Conservation (phyloP, 2,329 filamentous ascomycete genomes). For the Knufia fluminis region DNA sequence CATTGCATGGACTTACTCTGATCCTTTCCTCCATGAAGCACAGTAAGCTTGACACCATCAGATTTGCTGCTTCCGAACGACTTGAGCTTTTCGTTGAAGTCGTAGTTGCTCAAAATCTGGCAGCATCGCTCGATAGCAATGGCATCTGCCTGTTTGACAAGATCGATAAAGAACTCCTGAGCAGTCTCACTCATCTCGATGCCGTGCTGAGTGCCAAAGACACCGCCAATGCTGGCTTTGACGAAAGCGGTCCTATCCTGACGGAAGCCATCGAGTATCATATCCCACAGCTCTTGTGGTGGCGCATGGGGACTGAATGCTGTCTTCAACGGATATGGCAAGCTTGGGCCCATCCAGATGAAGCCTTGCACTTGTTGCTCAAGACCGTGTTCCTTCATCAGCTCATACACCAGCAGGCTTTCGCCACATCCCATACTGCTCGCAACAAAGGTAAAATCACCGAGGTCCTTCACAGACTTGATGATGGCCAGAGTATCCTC, state of each 20-base stretch:
- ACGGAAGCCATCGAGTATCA: conserved; percentile 23
- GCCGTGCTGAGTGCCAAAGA: conserved; percentile 21
- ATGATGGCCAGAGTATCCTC: conserved; percentile 23
- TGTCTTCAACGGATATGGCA: conserved; percentile 21
- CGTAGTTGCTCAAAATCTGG: conserved; percentile 23
- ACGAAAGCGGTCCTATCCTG: conserved; percentile 20
- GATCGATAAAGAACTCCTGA: conserved; percentile 19
- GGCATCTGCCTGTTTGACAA: conserved; percentile 24
- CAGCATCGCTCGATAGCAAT: conserved; percentile 25
- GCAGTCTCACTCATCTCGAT: conserved; percentile 16
- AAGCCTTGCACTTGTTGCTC: conserved; percentile 19
- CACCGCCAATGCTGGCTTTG: conserved; percentile 17
- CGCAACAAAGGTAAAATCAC: conserved; percentile 24
- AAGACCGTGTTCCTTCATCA: conserved; percentile 10
- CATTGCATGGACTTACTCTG: conserved; percentile 12
- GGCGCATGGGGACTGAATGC: conserved; percentile 22
- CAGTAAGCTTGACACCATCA: conserved; percentile 19
- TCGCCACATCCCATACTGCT: conserved; percentile 27
- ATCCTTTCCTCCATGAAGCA: conserved; percentile 26
- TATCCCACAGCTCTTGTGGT: conserved; percentile 23
- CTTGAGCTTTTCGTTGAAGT: conserved; percentile 23
- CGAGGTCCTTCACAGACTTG: conserved; percentile 16
- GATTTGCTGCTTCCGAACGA: conserved; percentile 9
- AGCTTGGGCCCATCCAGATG: conserved; percentile 23
- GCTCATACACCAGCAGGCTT: conserved; percentile 23